Evolutionary conservation across 352 stramenopile species (phyloP), one percentile per base, ranked within the genome.

Genomic region (Blastocystis sp.): DNA sequence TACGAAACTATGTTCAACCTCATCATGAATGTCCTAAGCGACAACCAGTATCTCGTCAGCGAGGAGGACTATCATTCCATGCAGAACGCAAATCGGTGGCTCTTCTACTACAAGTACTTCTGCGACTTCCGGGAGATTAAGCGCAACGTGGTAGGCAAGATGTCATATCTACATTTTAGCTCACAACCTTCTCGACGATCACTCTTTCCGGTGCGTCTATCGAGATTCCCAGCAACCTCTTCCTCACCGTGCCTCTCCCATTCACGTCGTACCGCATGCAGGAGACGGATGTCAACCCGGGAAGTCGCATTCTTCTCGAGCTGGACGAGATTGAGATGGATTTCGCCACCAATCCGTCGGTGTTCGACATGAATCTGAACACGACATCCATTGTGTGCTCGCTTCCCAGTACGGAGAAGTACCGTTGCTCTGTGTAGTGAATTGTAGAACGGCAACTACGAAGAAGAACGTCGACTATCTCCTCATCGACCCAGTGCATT

Each of bases 321-420:
- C 36, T 75, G 21, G 16, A 21, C 18, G 36, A 40, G 63, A 27
- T 61, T 46, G 48, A 64, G 3, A 57, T 81, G 46, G 69, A 81
- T 24, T 81, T 81, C 27, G 46, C 51, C 9, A 81, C 69, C 0
- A 64, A 36, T 29, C 69, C 48, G 0, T 61, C 69, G 8, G n/a
- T 81, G 24, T 81, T 81, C 18, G 69, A 81, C 38, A 81, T 81
- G 69, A 61, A 81, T 64, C 46, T 81, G 11, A 48, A 14, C 18
- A 65, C 69, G 7, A 46, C 69, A 8, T 16, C 46, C 21, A 64
- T 81, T 27, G 27, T n/a, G 14, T 42, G 53, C 40, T 61, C 36
- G 21, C 29, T 81, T 51, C 69, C 69, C 14, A 63, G n/a, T 24
- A 16, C 40, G 6, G 46, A 81, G n/a, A 61, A 81, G 32, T 44